A percentile compares a stretch with the other conserved stretches of the same genome.
phyloP scores from a whole-genome alignment of 2,329 filamentous ascomycete species.

The Sclerotinia subarctica region DNA sequence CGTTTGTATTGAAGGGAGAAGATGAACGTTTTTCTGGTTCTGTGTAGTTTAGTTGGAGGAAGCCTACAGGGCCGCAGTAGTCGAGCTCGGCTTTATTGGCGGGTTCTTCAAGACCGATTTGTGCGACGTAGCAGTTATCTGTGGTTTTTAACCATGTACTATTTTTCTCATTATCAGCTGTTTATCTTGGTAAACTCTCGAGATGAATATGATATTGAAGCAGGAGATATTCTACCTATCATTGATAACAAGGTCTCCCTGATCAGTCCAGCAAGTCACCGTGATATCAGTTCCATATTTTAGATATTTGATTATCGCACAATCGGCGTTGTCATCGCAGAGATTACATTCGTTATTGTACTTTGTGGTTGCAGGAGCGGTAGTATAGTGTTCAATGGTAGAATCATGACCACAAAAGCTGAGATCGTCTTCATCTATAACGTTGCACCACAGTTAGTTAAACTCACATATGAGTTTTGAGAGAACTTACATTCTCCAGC shows the following conservation, averaged over 20 bases:
- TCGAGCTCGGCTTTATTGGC: constrained; percentile 26
- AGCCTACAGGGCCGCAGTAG: constrained; percentile 29
- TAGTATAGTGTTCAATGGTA: constrained; percentile 25
- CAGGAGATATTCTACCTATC: constrained; percentile 20
- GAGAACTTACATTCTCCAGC: constrained; percentile 26
- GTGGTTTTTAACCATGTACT: constrained; percentile 29
- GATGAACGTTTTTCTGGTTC: background rate
- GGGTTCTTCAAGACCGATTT: constrained; percentile 23
- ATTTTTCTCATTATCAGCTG: constrained; percentile 12
- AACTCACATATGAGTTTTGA: background rate
- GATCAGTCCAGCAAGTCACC: constrained; percentile 27
- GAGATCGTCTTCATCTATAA: constrained; percentile 22
- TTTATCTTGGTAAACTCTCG: background rate
- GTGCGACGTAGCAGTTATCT: constrained; percentile 28
- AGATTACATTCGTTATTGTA: constrained; percentile 30
- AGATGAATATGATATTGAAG: background rate
- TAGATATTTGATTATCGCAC: constrained; percentile 24
- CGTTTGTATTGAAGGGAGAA: background rate
- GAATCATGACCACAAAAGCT: constrained; percentile 25
- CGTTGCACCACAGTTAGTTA: background rate
- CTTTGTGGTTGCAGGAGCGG: constrained; percentile 21
- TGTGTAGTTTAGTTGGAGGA: constrained; percentile 27
- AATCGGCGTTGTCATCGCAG: constrained; percentile 25
- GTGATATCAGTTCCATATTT: constrained; percentile 24
- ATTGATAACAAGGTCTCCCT: constrained; percentile 22